phyloP scores from a whole-genome alignment of 139 green algal species.

The Micromonas pusilla region DNA sequence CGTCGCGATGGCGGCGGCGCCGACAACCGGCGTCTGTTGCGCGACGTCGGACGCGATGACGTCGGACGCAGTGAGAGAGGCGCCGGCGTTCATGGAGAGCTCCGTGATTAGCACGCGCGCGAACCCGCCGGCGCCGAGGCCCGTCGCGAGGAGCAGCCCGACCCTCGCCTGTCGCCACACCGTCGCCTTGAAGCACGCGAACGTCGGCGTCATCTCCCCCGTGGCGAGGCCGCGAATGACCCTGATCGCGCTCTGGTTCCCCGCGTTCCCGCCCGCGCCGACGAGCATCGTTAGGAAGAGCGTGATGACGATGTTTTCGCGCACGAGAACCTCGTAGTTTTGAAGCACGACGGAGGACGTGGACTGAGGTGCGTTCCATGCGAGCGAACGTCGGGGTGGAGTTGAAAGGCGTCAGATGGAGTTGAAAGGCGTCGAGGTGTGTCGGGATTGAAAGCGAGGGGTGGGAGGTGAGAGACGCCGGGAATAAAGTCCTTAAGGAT shows the following conservation, averaged over 20 bases:
- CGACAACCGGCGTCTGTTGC: constrained; percentile 24
- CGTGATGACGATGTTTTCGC: constrained; percentile 78
- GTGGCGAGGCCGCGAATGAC: constrained; percentile 75
- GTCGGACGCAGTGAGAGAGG: no score
- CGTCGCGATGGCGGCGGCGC: constrained; percentile 63
- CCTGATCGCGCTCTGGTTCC: constrained; percentile 87
- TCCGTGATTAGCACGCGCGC: constrained; percentile 54
- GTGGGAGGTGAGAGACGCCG: no score
- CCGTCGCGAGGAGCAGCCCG: constrained; percentile 59
- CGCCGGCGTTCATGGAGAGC: neutral
- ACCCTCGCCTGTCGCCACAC: constrained; percentile 67
- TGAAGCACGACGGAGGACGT: constrained; percentile 72
- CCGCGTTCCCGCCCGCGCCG: constrained; percentile 64
- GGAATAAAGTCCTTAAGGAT: no score
- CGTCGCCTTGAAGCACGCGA: constrained; percentile 26
- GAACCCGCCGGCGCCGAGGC: constrained; percentile 61
- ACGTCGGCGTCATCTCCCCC: constrained; percentile 9
- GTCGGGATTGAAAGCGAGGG: no score
- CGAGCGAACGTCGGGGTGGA: no score
- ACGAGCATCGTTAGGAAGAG: constrained; percentile 92
- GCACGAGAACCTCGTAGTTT: constrained; percentile 59
- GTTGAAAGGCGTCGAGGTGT: no score
- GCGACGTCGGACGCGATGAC: neutral
- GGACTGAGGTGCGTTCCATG: no score
- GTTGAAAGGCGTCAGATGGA: no score